Percentiles rank a stretch among this genome's conserved stretches.
phyloP scores from a whole-genome alignment of 176 grass and related monocot genomes.

The Tuctoria greenei region DNA sequence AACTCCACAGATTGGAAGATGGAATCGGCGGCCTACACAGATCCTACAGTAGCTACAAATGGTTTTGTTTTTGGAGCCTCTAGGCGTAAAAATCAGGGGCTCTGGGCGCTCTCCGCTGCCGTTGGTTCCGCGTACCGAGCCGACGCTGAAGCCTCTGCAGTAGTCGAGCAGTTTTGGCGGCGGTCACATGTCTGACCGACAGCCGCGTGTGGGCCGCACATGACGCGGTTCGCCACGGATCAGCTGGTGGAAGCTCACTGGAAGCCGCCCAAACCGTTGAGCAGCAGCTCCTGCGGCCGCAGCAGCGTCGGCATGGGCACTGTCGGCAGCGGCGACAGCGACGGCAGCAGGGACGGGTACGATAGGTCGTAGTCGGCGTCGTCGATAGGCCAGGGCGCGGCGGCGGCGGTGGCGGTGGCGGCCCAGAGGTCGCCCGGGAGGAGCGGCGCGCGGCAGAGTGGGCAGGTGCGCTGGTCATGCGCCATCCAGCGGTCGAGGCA shows the following conservation, averaged over 20 bases:
- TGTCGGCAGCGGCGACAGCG: too few species aligned
- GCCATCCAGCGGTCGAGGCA: conserved; percentile 91
- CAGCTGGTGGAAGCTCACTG: conserved; percentile 36
- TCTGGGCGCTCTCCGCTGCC: too few species aligned
- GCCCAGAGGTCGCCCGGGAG: conserved; percentile 28
- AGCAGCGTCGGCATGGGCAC: conserved; percentile 47
- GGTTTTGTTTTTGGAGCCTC: not conserved
- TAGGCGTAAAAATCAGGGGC: conserved; percentile 21
- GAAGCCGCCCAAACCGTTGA: conserved; percentile 46
- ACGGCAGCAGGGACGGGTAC: conserved; percentile 32
- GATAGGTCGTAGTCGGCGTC: conserved; percentile 41
- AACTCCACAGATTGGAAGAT: conserved; percentile 44
- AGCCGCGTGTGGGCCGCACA: not conserved
- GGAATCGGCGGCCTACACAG: conserved; percentile 35
- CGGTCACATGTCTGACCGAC: conserved; percentile 16
- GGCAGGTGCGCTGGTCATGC: conserved; percentile 68
- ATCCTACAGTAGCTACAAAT: not conserved
- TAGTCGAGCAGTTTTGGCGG: conserved; percentile 8
- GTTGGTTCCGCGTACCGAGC: too few species aligned
- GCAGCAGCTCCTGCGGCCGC: conserved; percentile 58
- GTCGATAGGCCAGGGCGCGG: not conserved
- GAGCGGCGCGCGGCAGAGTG: conserved; percentile 77
- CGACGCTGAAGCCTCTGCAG: not conserved
- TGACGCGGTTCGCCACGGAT: conserved; percentile 24
- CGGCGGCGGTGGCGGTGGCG: too few species aligned